A percentile compares a stretch with the other conserved stretches of the same genome.
These are phyloP conservation scores for Candida manassasensis DNA, from an alignment of 805 yeast species.

Conservation along the genomic window DNA sequence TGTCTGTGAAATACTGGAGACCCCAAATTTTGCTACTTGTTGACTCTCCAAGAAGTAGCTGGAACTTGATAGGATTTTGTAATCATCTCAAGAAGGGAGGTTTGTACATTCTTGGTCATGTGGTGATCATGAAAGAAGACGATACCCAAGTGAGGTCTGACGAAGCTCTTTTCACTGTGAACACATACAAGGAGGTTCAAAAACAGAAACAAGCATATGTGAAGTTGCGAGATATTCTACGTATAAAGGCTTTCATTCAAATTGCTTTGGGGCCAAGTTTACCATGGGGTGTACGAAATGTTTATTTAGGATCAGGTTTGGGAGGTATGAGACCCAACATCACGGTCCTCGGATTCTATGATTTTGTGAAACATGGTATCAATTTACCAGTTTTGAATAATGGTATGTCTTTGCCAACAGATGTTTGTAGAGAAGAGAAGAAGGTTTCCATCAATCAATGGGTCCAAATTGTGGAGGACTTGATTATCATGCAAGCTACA, in stretches of 20 bases:
- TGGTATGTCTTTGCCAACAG: slow-evolving; percentile 60
- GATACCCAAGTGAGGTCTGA: slow-evolving; percentile 10
- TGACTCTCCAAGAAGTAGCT: slow-evolving; percentile 87
- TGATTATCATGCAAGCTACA: slow-evolving; percentile 81
- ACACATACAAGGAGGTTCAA: slow-evolving; percentile 60
- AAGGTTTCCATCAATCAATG: slow-evolving; percentile 73
- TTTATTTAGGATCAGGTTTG: slow-evolving; percentile 88
- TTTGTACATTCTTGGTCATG: slow-evolving; percentile 87
- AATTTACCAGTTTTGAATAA: slow-evolving; percentile 21
- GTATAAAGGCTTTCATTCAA: slow-evolving; percentile 91
- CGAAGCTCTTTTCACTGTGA: slow-evolving; percentile 29
- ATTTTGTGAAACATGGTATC: slow-evolving; percentile 44
- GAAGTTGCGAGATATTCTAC: slow-evolving; percentile 69
- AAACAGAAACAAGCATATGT: slow-evolving; percentile 80
- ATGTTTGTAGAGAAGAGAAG: slow-evolving; percentile 64
- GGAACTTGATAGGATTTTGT: slow-evolving; percentile 90
- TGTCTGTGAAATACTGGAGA: slow-evolving; percentile 95
- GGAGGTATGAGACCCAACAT: slow-evolving; percentile 99
- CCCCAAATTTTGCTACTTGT: slow-evolving; percentile 88
- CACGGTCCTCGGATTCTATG: slow-evolving; percentile 86
- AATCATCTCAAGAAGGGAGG: slow-evolving; percentile 96
- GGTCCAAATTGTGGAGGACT: slow-evolving; percentile 90
- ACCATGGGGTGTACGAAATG: slow-evolving; percentile 94
- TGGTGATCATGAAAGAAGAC: slow-evolving; percentile 54
- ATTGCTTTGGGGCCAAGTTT: slow-evolving; percentile 81